Evolutionary conservation across 352 stramenopile species (phyloP).

Genomic region (Phytophthora pseudosyringae): DNA sequence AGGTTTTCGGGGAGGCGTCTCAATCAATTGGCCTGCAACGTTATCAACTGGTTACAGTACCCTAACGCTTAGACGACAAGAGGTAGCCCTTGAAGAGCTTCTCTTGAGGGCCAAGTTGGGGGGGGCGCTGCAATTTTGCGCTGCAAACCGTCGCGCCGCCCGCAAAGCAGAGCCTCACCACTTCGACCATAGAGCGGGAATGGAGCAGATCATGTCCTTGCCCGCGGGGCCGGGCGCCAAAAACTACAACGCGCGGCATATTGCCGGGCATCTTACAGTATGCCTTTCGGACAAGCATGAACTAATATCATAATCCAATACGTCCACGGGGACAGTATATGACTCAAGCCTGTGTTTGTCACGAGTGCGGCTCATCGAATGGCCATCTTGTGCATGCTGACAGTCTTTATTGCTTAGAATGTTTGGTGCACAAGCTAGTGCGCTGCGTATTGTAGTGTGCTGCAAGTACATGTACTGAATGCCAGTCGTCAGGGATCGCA

Average conservation of each 20-base stretch:
- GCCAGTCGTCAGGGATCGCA: too few relatives aligned
- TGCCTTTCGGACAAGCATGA: too few relatives aligned
- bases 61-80: constrained; percentile 9
- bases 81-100: not conserved
- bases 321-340: too few relatives aligned
- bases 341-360: too few relatives aligned
- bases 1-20: constrained; percentile 7
- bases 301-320: too few relatives aligned
- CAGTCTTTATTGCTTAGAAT: too few relatives aligned
- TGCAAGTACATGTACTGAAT: too few relatives aligned
- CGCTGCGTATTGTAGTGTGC: too few relatives aligned
- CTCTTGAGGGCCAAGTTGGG: constrained; percentile 1
- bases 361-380: too few relatives aligned
- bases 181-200: constrained; percentile 23
- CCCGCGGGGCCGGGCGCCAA: constrained; percentile 14
- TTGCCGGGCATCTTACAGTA: not conserved
- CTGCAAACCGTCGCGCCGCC: not conserved
- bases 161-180: constrained; percentile 6
- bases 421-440: too few relatives aligned
- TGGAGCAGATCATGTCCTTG: constrained; percentile 1
- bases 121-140: not conserved
- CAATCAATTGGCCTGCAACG: not conserved
- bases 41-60: constrained; percentile 8
- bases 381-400: too few relatives aligned
- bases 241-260: constrained; percentile 15